Conservation (phyloP, 345 rosid genomes). For the Melastoma malabathricum region DNA sequence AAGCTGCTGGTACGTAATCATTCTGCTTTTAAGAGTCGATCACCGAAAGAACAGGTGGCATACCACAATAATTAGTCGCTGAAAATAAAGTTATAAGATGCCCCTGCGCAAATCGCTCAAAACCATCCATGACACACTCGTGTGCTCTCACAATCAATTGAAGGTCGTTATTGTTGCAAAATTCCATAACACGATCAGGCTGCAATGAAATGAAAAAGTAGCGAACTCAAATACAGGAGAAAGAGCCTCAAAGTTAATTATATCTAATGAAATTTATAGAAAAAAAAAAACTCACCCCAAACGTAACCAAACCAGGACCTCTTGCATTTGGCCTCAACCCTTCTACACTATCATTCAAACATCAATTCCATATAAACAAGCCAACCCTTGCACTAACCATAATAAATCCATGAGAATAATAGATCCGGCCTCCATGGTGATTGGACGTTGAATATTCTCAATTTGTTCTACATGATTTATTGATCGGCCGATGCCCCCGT, state of each 20-base stretch:
- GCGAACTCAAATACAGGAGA: too few relatives aligned
- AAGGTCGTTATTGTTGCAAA: slow-evolving; percentile 95
- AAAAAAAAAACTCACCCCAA: slow-evolving; percentile 54
- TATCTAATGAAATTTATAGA: not conserved
- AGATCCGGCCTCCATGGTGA: slow-evolving; percentile 95
- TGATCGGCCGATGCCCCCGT: slow-evolving; percentile 97
- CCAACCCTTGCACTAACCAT: slow-evolving; percentile 39
- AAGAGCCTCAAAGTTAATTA: not conserved
- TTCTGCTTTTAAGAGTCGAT: not conserved
- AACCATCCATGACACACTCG: slow-evolving; percentile 99
- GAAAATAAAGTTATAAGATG: slow-evolving; percentile 96
- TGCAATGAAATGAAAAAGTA: slow-evolving; percentile 12
- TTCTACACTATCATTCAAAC: slow-evolving; percentile 85
- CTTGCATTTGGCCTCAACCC: slow-evolving; percentile 96
- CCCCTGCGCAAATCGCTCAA: slow-evolving; percentile 96
- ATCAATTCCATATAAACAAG: not conserved
- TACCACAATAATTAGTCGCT: slow-evolving; percentile 95
- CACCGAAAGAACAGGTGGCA: slow-evolving; percentile 4
- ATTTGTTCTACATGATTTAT: slow-evolving; percentile 97
- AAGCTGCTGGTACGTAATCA: not conserved
- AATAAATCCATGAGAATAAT: slow-evolving; percentile 93
- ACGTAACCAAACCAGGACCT: slow-evolving; percentile 96
- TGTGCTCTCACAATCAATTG: slow-evolving; percentile 97
- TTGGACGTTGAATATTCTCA: slow-evolving; percentile 91
- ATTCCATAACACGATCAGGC: slow-evolving; percentile 99